These are phyloP conservation scores for Botryosphaeria dothidea DNA, from an alignment of 2,329 filamentous ascomycete species.

Conservation along the genomic window DNA sequence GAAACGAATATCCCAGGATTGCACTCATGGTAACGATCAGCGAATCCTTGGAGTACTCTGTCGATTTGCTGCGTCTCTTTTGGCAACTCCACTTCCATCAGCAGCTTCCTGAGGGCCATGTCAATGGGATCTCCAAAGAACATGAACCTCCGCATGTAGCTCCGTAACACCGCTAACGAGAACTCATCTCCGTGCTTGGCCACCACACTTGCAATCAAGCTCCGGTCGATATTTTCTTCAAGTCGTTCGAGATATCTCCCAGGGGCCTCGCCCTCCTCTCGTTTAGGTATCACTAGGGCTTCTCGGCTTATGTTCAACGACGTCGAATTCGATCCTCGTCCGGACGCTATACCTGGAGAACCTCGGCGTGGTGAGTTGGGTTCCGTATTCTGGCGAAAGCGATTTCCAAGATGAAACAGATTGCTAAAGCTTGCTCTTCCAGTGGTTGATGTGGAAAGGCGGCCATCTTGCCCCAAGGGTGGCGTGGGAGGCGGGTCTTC, in stretches of 20 bases:
- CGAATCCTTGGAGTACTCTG: conserved; percentile 88
- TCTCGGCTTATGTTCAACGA: conserved; percentile 78
- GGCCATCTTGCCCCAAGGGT: conserved; percentile 44
- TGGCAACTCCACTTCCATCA: conserved; percentile 95
- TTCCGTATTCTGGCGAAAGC: conserved; percentile 81
- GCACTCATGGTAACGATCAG: conserved; percentile 96
- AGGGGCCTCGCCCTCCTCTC: conserved; percentile 84
- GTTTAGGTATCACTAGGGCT: conserved; percentile 69
- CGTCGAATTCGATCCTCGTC: conserved; percentile 76
- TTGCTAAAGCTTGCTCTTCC: conserved; percentile 93
- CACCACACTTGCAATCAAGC: conserved; percentile 79
- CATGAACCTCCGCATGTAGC: conserved; percentile 91
- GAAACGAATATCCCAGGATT: conserved; percentile 93
- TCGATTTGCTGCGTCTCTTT: conserved; percentile 99
- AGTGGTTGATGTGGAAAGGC: conserved; percentile 80
- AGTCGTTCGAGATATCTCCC: conserved; percentile 84
- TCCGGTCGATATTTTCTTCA: conserved; percentile 76
- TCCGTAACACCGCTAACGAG: conserved; percentile 78
- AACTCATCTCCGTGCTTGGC: conserved; percentile 87
- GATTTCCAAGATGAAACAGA: conserved; percentile 71
- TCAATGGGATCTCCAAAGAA: conserved; percentile 98
- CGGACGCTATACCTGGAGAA: conserved; percentile 64
- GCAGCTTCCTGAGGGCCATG: conserved; percentile 91
- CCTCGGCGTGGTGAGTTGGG: conserved; percentile 62
- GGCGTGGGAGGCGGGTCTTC: conserved; percentile 67